A percentile compares a stretch with the other conserved stretches of the same genome.
Evolutionary conservation across 805 yeast species (phyloP).

Genomic region (Saturnispora bothae): DNA sequence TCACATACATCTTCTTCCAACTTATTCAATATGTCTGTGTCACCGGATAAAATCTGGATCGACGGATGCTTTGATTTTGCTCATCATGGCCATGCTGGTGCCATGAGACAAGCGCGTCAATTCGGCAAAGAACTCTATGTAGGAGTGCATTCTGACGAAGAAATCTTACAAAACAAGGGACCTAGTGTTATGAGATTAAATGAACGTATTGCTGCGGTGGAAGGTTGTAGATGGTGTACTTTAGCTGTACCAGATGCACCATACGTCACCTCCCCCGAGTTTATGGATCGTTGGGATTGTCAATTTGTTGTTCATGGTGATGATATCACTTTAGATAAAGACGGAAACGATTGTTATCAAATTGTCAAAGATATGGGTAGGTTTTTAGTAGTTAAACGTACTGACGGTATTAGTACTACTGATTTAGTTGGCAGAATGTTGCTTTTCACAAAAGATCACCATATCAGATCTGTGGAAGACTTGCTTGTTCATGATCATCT

Average conservation of each 20-base stretch:
- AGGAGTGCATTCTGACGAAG: conserved; percentile 91
- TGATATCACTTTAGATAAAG: conserved; percentile 92
- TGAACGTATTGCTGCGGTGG: conserved; percentile 78
- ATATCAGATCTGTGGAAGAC: conserved; percentile 25
- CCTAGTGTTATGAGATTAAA: conserved; percentile 82
- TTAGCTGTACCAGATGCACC: conserved; percentile 70
- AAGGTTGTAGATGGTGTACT: conserved; percentile 85
- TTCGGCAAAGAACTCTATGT: conserved; percentile 67
- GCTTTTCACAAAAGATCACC: conserved; percentile 48
- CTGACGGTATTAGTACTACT: conserved; percentile 90
- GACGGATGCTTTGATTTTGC: conserved; percentile 98
- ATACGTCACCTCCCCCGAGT: conserved; percentile 79
- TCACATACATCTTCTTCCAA: neutral
- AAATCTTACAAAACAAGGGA: conserved; percentile 74
- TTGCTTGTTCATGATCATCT: conserved; percentile 28
- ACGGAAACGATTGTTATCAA: conserved; percentile 89
- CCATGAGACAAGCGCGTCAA: conserved; percentile 85
- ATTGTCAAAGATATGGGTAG: conserved; percentile 75
- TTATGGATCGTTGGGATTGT: conserved; percentile 68
- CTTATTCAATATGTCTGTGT: neutral
- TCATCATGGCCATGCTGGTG: conserved; percentile 98
- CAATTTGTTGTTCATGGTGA: conserved; percentile 96
- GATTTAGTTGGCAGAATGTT: conserved; percentile 89
- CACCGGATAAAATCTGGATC: conserved; percentile 54
- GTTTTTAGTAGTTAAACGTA: conserved; percentile 83